Conservation (phyloP, 441 rosid species). For the Metrosideros polymorpha region DNA sequence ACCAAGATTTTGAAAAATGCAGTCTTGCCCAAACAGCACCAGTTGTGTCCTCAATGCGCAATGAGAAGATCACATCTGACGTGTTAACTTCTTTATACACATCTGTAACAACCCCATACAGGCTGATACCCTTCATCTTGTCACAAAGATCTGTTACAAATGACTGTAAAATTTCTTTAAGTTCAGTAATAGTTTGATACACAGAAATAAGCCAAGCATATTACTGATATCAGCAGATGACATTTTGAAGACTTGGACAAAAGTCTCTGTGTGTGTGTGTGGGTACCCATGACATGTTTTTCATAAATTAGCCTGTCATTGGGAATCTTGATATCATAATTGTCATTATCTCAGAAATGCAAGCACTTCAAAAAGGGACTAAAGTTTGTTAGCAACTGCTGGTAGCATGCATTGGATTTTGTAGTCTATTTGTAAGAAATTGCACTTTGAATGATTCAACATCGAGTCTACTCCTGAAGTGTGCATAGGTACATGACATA, state of each 20-base stretch:
- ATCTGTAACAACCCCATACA: slow-evolving; percentile 64
- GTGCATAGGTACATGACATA: background rate
- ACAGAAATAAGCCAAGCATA: background rate
- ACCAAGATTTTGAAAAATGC: slow-evolving; percentile 71
- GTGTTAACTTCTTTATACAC: slow-evolving; percentile 29
- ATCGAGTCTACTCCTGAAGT: background rate
- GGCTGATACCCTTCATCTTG: slow-evolving; percentile 83
- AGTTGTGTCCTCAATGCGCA: slow-evolving; percentile 62
- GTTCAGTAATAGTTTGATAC: background rate
- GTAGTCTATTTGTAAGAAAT: background rate
- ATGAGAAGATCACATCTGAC: slow-evolving; percentile 35
- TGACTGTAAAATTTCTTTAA: slow-evolving; percentile 34
- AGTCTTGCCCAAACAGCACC: slow-evolving; percentile 72
- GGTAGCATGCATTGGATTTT: background rate
- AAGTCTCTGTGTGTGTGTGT: background rate
- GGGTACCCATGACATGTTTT: background rate
- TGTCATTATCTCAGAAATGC: background rate
- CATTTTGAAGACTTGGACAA: background rate
- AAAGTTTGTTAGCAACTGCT: background rate
- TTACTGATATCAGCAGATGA: background rate
- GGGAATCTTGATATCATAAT: background rate
- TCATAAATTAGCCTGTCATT: background rate
- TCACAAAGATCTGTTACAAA: slow-evolving; percentile 50
- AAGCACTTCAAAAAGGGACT: background rate
- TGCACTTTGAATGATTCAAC: background rate